Evolutionary conservation across 495 filamentous ascomycete genomes (phyloP), one percentile per base, ranked within the genome.

Genomic region (Penicillium robsamsonii): DNA sequence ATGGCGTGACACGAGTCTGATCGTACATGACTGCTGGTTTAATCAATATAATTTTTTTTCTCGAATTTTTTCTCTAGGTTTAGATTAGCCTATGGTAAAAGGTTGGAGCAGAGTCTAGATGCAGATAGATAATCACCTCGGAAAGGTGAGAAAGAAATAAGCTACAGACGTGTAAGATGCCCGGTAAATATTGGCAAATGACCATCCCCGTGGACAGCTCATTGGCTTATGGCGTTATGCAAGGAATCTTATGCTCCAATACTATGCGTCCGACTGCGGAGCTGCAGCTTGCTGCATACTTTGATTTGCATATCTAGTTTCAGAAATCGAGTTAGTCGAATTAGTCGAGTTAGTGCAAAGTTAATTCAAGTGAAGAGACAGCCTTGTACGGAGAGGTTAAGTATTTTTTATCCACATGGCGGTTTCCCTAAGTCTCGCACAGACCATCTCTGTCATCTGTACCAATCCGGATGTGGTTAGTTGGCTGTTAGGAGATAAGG

Each of bases 401-500:
- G 25, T 27, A 7, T 27, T 27, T 12, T 37, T 37, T n/a, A 37
- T 13, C 33, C 33, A 37, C 33, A n/a, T 37, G 33, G 33, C 33
- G 12, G 10, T 20, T 4, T n/a, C 40, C 6, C 38, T 15, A 5
- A 18, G n/a, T 46, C 4, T 3, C 9, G 45, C 45, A 48, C 46
- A n/a, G 46, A 12, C 46, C 46, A 33, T 3, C 8, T 11, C 11
- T n/a, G 17, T 30, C 46, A 37, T 24, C 18, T 22, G 30, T 13
- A 27, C 24, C 37, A 42, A n/a, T 37, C 52, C 52, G 52, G 29
- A 46, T 54, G 2, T 4, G 52, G 52, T 46, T 46, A 46, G 42
- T n/a, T 12, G 22, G 0, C 18, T 17, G 8, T 11, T 30, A 13
- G 2, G n/a, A 54, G 52, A 54, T 54, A 54, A 54, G 52, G 38